Base-by-base conservation (phyloP, 192 early-diverging fungal species). In the Radiomyces spectabilis region DNA sequence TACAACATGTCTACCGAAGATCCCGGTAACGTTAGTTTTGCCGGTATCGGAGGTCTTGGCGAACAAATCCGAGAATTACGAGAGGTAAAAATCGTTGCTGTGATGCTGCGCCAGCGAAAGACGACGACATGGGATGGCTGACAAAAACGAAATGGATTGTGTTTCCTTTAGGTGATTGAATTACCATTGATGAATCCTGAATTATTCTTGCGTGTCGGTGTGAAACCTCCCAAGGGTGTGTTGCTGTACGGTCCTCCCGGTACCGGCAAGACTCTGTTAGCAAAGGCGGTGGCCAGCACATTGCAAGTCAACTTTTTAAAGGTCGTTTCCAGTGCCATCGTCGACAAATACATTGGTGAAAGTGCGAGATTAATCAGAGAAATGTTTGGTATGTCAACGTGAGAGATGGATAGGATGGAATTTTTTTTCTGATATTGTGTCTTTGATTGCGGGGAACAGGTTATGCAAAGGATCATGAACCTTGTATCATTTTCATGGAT, bases 401-500 rank as follows among this genome's bases (percentile, higher is more conserved):
- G n/a, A n/a, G n/a, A 18, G 26, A 45, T 4, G 29, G 32, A 13
- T 38, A 9, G 6, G 16, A 27, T 31, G 32, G 40, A 24, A 13
- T 26, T 16, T 52, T 26, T 40, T 38, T 51, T 34, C n/a, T n/a
- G n/a, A n/a, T n/a, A n/a, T n/a, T n/a, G n/a, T 39, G 18, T 43
- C 9, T 46, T 37, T 45, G 35, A 43, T 9, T 19, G 2, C 7
- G 15, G 15, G 24, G 1, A 34, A 3, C 54, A 84, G 82, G 78
- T 0, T 99, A 99, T 73, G 97, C 97, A 31, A 91, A 87, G 55
- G 95, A 97, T 66, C 97, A 99, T 69, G 94, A 99, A 61, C 97
- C 97, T 9, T 99, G 97, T 74, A 97, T 99, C 55, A 99, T 99
- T 34, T 99, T 99, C 61, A 99, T 99, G 95, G 97, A 99, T 72